Base-by-base conservation (phyloP, 305 asterid species). In the Fraxinus paxiana region DNA sequence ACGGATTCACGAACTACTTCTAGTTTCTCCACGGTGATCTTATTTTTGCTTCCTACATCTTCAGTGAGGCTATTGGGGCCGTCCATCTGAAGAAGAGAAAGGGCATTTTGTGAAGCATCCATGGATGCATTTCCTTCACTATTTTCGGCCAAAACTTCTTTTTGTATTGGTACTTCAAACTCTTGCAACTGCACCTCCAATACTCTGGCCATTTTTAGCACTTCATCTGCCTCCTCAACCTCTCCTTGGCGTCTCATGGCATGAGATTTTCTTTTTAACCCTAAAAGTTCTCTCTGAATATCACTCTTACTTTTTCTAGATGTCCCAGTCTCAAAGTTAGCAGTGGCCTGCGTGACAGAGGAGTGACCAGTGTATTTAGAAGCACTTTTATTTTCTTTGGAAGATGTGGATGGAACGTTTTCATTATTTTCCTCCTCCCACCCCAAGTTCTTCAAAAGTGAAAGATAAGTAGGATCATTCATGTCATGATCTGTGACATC, bases 401-500 rank as follows among this genome's bases (percentile, higher is more conserved):
- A 73, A 24, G 80, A 33, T 4, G 78, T 46, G 13, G 87, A 73
- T 7, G 86, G 63, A 56, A 43, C 26, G n/a, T 86, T 88, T 24
- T 79, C 82, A 71, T 54, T 54, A 54, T 88, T 87, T 74, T 90
- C 98, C 54, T 92, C 98, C 73, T 91, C 87, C 97, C 98, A 94
- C 51, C 98, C 99, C 89, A 94, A 83, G 88, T 88, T 91, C 87
- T 91, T 88, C 89, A 96, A 83, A 79, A 93, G 88, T 37, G 98
- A 89, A 72, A 94, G 90, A 88, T 94, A 96, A 81, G 90, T 79
- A 33, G 98, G 98, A 87, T 96, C 97, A 17, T 81, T 85, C 93
- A 96, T 61, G 87, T 96, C 98, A 76, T 91, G 97, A 88, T 96
- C 99, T 0, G 95, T 93, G 75, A 96, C 97, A 75, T 85, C 90